Evolutionary conservation across 257 asterid genomes (phyloP), one percentile per base, ranked within the genome.

Genomic region (Solanum virginianum): DNA sequence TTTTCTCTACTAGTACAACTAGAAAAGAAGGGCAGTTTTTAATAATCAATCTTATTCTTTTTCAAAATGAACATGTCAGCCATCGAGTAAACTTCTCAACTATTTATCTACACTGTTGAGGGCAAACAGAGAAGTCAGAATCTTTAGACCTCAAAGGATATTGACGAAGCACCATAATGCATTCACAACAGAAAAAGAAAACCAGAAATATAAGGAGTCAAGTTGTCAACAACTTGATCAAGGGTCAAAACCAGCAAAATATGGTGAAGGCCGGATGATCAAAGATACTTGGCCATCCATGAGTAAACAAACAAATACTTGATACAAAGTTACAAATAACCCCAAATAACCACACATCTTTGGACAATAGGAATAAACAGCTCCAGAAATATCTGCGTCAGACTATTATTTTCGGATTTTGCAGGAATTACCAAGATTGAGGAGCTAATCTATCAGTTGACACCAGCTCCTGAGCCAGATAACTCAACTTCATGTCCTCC

Each of bases 401-500:
- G 69, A 57, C 79, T 80, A 3, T 29, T 29, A 55, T 59, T 26
- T 43, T 41, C 51, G 10, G 60, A 51, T 24, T 83, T 62, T 24
- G 24, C 81, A 43, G 70, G 77, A 72, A 59, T 85, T 95, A 94
- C 99, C 99, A 97, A 83, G 98, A 89, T 89, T 97, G 98, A 88
- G 98, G 96, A 89, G 98, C 97, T 88, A 97, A 91, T 81, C 98
- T 98, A 88, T 97, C 99, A 11, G 96, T 94, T 81, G 98, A 92
- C 91, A 95, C 87, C 90, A 97, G 95, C 93, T 94, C 98, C 91
- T 93, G 98, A 68, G 99, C 97, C 88, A 97, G 92, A 92, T 95
- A 97, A 87, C 99, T 97, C 94, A 97, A 88, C 91, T 93, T 95
- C 99, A 95, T 97, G 86, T 95, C 98, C 91, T 97, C 99, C 91